A percentile compares a stretch with the other conserved stretches of the same genome.
These are phyloP conservation scores for sweet orange (Citrus sinensis) DNA, from an alignment of 345 rosid species.

Conservation along the genomic window DVS_A1.0 CM039164.1:2749001-2749500, in stretches of 20 bases:
- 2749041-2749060: conserved; percentile 75
- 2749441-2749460: conserved; percentile 26
- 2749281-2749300: background rate
- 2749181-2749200: background rate
- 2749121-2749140: too few relatives aligned
- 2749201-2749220: background rate
- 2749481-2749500: conserved; percentile 34
- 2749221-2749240: background rate
- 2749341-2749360: conserved; percentile 11
- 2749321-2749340: conserved; percentile 1
- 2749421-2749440: conserved; percentile 14
- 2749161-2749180: background rate
- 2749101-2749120: background rate
- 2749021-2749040: conserved; percentile 89
- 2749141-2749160: background rate
- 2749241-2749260: background rate
- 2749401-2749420: conserved; percentile 2
- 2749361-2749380: conserved; percentile 1
- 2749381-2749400: conserved; percentile 18
- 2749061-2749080: background rate
- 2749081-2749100: background rate
- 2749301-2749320: background rate
- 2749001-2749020: conserved; percentile 95
- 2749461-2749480: conserved; percentile 19
- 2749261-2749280: background rate